Conservation (phyloP, 225 moss, liverwort and hornwort genomes). For the Asterella californica region DNA sequence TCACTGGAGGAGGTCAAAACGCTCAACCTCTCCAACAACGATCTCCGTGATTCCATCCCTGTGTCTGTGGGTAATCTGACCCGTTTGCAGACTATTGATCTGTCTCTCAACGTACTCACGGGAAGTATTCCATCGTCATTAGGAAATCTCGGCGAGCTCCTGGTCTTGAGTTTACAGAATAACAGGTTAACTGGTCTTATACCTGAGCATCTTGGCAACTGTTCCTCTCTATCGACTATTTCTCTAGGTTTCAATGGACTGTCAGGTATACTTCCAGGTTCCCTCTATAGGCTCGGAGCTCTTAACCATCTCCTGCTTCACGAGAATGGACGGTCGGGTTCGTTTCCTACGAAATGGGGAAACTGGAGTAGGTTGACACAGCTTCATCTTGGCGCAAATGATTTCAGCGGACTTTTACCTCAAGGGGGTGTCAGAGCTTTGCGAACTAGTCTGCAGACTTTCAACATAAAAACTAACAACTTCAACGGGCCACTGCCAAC, state of each 20-base stretch:
- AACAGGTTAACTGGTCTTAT: background rate
- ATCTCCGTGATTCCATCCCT: background rate
- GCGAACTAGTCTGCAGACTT: background rate
- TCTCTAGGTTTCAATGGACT: background rate
- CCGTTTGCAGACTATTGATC: background rate
- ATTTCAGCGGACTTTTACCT: background rate
- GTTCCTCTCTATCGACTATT: background rate
- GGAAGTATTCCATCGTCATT: background rate
- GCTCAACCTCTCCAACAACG: background rate
- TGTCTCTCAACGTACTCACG: background rate
- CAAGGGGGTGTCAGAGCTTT: background rate
- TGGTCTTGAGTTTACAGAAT: background rate
- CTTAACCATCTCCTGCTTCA: background rate
- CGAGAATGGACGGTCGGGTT: background rate
- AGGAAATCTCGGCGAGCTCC: background rate
- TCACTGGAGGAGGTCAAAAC: constrained; percentile 16
- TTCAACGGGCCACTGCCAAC: background rate
- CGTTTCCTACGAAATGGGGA: background rate
- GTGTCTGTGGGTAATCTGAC: background rate
- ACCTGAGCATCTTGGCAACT: background rate
- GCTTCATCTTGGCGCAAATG: background rate
- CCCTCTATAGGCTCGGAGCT: background rate
- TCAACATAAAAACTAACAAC: background rate
- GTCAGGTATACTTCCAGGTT: background rate
- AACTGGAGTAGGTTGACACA: background rate